These are phyloP conservation scores for Corinectria fuckeliana DNA, from an alignment of 2,329 filamentous ascomycete genomes.

Conservation along the genomic window DNA sequence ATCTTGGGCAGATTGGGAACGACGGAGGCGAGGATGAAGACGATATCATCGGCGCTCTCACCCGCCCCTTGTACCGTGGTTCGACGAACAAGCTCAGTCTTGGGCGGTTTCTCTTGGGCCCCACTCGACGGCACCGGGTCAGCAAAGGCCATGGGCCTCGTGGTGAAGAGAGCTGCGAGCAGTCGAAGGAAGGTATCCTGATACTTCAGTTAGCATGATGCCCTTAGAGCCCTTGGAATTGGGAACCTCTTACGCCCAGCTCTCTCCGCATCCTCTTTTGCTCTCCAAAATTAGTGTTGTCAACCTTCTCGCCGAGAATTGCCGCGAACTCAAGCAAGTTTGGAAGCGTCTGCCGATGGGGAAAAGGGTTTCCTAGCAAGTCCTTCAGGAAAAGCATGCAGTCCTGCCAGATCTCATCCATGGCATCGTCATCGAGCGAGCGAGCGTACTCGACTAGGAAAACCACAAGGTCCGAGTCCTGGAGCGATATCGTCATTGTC, in stretches of 20 bases:
- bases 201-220: constrained; percentile 36
- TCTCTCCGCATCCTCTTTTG: constrained; percentile 91
- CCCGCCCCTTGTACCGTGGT: constrained; percentile 43
- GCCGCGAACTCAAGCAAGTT: constrained; percentile 87
- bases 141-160: constrained; percentile 76
- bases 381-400: constrained; percentile 91
- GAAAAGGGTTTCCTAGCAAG: constrained; percentile 90
- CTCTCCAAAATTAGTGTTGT: constrained; percentile 97
- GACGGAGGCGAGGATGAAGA: constrained; percentile 79
- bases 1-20: constrained; percentile 83
- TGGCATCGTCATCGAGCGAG: constrained; percentile 93
- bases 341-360: constrained; percentile 88
- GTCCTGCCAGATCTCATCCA: constrained; percentile 98
- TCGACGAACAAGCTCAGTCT: constrained; percentile 46
- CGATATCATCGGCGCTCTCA: constrained; percentile 73
- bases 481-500: constrained; percentile 83
- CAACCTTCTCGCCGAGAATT: constrained; percentile 91
- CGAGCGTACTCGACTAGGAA: constrained; percentile 91
- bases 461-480: constrained; percentile 81
- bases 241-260: constrained; percentile 69
- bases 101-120: constrained; percentile 47
- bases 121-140: constrained; percentile 54
- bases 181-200: constrained; percentile 91
- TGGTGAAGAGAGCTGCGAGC: constrained; percentile 92
- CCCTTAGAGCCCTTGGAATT: not conserved